These are phyloP conservation scores for Alternaria consortialis DNA, from an alignment of 2,329 filamentous ascomycete genomes.

Conservation along the genomic window DNA sequence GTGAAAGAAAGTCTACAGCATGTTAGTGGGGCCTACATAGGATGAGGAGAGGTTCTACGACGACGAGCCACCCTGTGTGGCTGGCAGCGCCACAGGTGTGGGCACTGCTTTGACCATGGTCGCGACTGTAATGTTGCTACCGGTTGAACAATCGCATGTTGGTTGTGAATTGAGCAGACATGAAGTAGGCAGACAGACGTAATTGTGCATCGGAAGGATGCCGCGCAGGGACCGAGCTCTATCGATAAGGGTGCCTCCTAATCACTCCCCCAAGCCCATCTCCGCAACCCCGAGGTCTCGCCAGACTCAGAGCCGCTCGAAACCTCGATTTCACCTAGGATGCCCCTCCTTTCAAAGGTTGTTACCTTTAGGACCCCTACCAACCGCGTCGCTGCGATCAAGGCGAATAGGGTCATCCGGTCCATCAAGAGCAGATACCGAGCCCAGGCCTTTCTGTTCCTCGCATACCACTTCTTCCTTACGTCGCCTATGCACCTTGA, in stretches of 20 bases:
- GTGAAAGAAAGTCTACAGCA: conserved; percentile 80
- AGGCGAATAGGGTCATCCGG: conserved; percentile 37
- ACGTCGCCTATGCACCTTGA: conserved; percentile 42
- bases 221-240: conserved; percentile 9
- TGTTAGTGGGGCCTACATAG: conserved; percentile 31
- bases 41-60: conserved; percentile 19
- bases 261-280: conserved; percentile 9
- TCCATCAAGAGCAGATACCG: conserved; percentile 43
- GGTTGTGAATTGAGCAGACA: conserved; percentile 4
- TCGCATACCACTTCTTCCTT: conserved; percentile 48
- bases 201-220: conserved; percentile 14
- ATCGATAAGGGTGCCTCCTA: conserved; percentile 17
- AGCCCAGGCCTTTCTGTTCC: conserved; percentile 43
- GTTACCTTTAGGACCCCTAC: conserved; percentile 23
- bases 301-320: not conserved
- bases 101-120: conserved; percentile 28
- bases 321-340: conserved; percentile 11
- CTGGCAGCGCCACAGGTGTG: conserved; percentile 26
- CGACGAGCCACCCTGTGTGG: conserved; percentile 25
- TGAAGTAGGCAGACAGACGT: conserved; percentile 5
- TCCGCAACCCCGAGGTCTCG: conserved; percentile 7
- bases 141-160: conserved; percentile 8
- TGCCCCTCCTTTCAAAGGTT: conserved; percentile 26
- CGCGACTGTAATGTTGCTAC: conserved; percentile 15
- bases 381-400: conserved; percentile 30